A percentile compares a stretch with the other conserved stretches of the same genome.
Conservation (phyloP, 2,329 filamentous ascomycete species). For the Sporothrix schenckii region DNA sequence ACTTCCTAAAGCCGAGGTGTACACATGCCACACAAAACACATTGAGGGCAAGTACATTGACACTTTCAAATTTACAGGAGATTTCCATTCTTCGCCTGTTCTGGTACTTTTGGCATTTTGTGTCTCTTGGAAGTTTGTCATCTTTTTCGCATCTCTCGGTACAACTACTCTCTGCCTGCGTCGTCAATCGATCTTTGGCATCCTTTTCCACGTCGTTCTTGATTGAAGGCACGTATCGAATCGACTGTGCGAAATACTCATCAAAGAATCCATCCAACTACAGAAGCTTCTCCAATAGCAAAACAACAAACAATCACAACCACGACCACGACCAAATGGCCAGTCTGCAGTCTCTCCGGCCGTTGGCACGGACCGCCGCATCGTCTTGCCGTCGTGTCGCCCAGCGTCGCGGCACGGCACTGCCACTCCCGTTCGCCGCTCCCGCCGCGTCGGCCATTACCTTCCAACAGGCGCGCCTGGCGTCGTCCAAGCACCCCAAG, state of each 20-base stretch:
- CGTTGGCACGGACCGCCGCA: slow-evolving; percentile 40
- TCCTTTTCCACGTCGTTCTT: not conserved
- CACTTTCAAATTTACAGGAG: not conserved
- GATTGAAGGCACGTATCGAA: not conserved
- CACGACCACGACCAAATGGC: slow-evolving; percentile 43
- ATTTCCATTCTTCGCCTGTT: not conserved
- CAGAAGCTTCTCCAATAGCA: not conserved
- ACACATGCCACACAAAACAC: slow-evolving; percentile 5
- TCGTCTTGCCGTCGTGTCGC: slow-evolving; percentile 5
- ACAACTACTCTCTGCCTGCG: not conserved
- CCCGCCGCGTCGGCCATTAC: not conserved
- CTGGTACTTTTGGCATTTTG: slow-evolving; percentile 1
- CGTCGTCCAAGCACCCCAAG: slow-evolving; percentile 64
- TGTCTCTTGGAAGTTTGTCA: not conserved
- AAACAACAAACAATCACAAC: not conserved
- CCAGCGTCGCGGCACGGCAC: not conserved
- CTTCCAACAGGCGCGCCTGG: slow-evolving; percentile 43
- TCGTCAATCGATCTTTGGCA: not conserved
- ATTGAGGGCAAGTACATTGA: not conserved
- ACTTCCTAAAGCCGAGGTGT: slow-evolving; percentile 26
- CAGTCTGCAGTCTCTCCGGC: slow-evolving; percentile 45
- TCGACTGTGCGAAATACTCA: not conserved
- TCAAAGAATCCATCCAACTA: not conserved
- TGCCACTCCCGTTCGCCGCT: not conserved
- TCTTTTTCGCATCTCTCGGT: not conserved